phyloP scores from a whole-genome alignment of 176 grass and related monocot genomes.

The Oryza meridionalis region DNA sequence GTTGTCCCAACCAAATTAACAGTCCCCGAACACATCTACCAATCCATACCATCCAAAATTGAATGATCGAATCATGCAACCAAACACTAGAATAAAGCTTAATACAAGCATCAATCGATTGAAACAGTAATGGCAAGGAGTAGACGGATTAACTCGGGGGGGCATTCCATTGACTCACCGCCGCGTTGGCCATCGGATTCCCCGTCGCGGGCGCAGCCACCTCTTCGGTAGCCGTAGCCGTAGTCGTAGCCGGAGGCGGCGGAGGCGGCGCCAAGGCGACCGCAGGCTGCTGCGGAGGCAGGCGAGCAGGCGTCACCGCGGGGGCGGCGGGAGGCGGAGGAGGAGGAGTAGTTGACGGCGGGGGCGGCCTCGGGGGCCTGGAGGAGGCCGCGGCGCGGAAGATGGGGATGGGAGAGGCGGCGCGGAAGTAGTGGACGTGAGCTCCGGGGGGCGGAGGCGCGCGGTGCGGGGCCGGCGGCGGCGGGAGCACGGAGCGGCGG shows the following conservation, averaged over 20 bases:
- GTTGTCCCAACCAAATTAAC: neutral
- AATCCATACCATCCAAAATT: neutral
- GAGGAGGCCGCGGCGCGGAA: slow-evolving; percentile 29
- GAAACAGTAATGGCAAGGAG: neutral
- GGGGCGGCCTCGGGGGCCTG: slow-evolving; percentile 21
- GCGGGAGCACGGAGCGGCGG: slow-evolving; percentile 45
- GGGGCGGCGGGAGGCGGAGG: neutral
- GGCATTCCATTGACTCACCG: slow-evolving; percentile 36
- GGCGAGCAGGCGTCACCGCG: neutral
- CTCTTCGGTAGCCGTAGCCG: neutral
- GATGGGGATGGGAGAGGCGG: slow-evolving; percentile 40
- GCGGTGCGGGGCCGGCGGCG: slow-evolving; percentile 31
- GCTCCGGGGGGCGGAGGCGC: slow-evolving; percentile 10
- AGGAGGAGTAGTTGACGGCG: neutral
- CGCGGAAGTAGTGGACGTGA: slow-evolving; percentile 40
- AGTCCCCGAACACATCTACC: neutral
- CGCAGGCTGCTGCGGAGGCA: neutral
- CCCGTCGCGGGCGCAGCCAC: neutral
- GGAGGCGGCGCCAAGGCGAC: neutral
- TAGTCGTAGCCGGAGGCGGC: neutral
- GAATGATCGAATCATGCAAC: neutral
- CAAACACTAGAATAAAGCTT: neutral
- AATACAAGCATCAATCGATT: neutral
- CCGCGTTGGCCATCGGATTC: neutral
- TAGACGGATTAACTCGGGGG: neutral